Evolutionary conservation across 2,329 filamentous ascomycete genomes (phyloP).

Genomic region (Pyricularia sp.): DNA sequence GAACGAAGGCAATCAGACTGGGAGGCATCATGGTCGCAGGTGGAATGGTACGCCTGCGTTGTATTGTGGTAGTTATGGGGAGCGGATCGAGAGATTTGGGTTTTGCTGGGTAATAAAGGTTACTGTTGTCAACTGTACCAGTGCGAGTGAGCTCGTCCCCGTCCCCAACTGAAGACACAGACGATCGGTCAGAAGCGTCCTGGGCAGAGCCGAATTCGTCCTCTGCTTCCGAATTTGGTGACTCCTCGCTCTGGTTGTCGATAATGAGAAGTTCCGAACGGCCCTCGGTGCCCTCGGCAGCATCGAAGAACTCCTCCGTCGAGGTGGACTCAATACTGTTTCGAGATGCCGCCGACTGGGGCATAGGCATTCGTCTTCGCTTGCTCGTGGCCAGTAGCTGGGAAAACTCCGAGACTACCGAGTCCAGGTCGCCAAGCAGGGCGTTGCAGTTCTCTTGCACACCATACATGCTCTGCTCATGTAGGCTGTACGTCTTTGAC

Average conservation of each 20-base stretch:
- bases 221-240: constrained; percentile 1
- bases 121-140: constrained; percentile 32
- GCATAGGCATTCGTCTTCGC: constrained; percentile 53
- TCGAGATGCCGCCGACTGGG: constrained; percentile 32
- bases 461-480: constrained; percentile 45
- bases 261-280: constrained; percentile 66
- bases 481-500: constrained; percentile 26
- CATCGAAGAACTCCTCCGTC: constrained; percentile 86
- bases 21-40: constrained; percentile 72
- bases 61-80: constrained; percentile 56
- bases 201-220: constrained; percentile 23
- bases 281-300: constrained; percentile 59
- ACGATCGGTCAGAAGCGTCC: constrained; percentile 54
- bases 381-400: constrained; percentile 70
- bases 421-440: constrained; percentile 76
- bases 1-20: constrained; percentile 84
- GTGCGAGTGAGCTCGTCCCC: constrained; percentile 38
- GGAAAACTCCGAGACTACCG: constrained; percentile 75
- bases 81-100: constrained; percentile 71
- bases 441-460: constrained; percentile 71
- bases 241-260: constrained; percentile 55
- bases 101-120: constrained; percentile 58
- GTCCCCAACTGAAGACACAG: constrained; percentile 49
- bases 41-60: constrained; percentile 61
- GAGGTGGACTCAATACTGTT: constrained; percentile 72